These are phyloP conservation scores for Myxozyma sirexii DNA, from an alignment of 805 yeast species.

Conservation along the genomic window DNA sequence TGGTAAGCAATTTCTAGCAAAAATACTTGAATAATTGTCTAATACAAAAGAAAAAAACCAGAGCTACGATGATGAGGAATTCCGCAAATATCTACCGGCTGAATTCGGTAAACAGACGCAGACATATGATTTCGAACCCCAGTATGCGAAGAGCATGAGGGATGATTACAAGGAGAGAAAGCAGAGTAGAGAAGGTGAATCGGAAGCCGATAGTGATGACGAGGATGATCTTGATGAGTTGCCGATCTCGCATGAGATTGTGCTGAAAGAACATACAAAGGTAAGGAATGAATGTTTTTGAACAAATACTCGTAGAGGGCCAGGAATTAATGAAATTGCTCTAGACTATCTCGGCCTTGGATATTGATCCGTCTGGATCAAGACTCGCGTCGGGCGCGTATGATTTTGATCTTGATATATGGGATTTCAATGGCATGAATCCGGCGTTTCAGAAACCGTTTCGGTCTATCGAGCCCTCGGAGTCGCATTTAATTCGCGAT, in stretches of 20 bases:
- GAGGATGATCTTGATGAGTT: conserved; percentile 41
- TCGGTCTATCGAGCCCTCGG: conserved; percentile 37
- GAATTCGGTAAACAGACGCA: conserved; percentile 31
- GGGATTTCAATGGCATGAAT: conserved; percentile 44
- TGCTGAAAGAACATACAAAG: conserved; percentile 35
- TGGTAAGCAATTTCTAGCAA: not conserved
- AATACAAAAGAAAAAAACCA: too few species aligned
- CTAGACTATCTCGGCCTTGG: conserved; percentile 34
- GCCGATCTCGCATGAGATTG: conserved; percentile 46
- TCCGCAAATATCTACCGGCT: conserved; percentile 27
- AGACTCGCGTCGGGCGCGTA: conserved; percentile 39
- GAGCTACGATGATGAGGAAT: conserved; percentile 20
- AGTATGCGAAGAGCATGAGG: conserved; percentile 13
- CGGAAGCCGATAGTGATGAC: conserved; percentile 36
- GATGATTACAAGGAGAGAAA: conserved; percentile 12
- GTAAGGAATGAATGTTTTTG: conserved; percentile 28
- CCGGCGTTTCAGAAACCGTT: conserved; percentile 36
- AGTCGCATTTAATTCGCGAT: conserved; percentile 36
- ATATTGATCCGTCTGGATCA: conserved; percentile 38
- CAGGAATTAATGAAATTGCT: too few species aligned
- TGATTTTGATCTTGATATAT: conserved; percentile 40
- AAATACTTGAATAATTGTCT: not conserved
- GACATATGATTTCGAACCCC: conserved; percentile 13
- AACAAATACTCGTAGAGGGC: not conserved
- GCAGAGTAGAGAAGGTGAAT: conserved; percentile 14